Base-by-base conservation (phyloP, 2,329 filamentous ascomycete species). In the Trichophyton benhamiae region DNA sequence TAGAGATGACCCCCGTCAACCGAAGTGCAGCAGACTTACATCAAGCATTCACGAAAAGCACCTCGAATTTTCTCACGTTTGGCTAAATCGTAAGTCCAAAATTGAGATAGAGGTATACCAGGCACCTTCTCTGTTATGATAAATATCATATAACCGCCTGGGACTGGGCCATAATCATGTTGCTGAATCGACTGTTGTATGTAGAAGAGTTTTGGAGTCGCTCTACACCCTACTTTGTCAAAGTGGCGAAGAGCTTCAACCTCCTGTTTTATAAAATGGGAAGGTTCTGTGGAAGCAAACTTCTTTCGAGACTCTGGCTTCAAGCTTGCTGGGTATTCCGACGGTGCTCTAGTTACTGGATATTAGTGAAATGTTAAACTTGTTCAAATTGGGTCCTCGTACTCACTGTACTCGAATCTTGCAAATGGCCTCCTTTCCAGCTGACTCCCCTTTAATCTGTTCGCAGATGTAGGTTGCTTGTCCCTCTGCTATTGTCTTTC, bases 41-140 rank as follows among this genome's bases (percentile, higher is more conserved):
- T 2, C 27, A 36, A 6, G n/a, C 15, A 55, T 33, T 41, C 17
- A 15, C 42, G n/a, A 30, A 64, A 63, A 27, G 58, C 63, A 15
- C 22, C 59, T n/a, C 61, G 30, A 11, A 64, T 64, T 17, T 57
- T 57, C 9, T 62, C 22, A 17, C 63, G 44, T 36, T 62, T 48
- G 48, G 20, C 59, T 22, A 15, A n/a, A 4, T 44, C 41, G 42
- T 49, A 41, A 5, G 30, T 3, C 63, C 61, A 63, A 25, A 61
- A 64, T n/a, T 61, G 25, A 2, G 17, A 30, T 1, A 64, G 52
- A 1, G 57, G 15, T 17, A 60, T 52, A 5, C 61, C 61, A 30
- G 63, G 63, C 8, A 62, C 46, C 33, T 63, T 60, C n/a, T 64
- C 60, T 42, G 63, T 64, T 20, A 62, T 6, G 5, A 64, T 30